Percentiles rank a stretch among this genome's conserved stretches.
phyloP scores from a whole-genome alignment of 495 filamentous ascomycete genomes.

The Xylaria curta region DNA sequence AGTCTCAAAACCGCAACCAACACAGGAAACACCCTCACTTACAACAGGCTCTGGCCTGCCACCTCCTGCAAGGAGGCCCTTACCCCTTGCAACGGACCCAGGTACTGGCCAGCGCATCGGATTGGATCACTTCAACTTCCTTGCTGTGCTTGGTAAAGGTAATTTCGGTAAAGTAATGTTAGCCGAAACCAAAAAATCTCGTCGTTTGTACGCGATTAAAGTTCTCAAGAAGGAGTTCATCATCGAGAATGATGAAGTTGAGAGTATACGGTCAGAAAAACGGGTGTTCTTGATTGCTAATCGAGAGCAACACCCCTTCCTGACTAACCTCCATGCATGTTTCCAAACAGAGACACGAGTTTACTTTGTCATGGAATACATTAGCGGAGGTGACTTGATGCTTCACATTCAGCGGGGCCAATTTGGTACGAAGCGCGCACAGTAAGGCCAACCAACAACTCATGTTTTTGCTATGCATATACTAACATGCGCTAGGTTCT shows the following conservation, averaged over 20 bases:
- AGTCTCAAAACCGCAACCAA: conserved; percentile 48
- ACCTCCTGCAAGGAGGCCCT: conserved; percentile 54
- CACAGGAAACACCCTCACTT: conserved; percentile 44
- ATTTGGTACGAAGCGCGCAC: conserved; percentile 93
- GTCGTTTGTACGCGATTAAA: conserved; percentile 97
- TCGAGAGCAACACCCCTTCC: conserved; percentile 95
- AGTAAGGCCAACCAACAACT: conserved; percentile 65
- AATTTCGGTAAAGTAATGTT: conserved; percentile 99
- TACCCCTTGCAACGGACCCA: conserved; percentile 64
- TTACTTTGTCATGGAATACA: conserved; percentile 99
- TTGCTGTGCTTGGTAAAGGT: conserved; percentile 97
- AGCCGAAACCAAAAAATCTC: conserved; percentile 90
- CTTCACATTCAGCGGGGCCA: conserved; percentile 96
- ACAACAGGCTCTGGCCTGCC: conserved; percentile 42
- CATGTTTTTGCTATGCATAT: conserved; percentile 13
- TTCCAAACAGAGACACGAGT: conserved; percentile 99
- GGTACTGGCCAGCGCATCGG: conserved; percentile 83
- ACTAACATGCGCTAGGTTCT: conserved; percentile 69
- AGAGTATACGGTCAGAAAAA: conserved; percentile 97
- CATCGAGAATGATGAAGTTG: conserved; percentile 99
- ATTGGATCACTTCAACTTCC: conserved; percentile 98
- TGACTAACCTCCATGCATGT: conserved; percentile 94
- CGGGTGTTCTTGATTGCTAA: conserved; percentile 96
- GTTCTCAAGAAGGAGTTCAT: conserved; percentile 99
- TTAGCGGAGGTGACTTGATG: conserved; percentile 99